Percentiles rank a stretch among this genome's conserved stretches.
Conservation (phyloP, 495 filamentous ascomycete genomes). For the Mytilinidion resinicola region DNA sequence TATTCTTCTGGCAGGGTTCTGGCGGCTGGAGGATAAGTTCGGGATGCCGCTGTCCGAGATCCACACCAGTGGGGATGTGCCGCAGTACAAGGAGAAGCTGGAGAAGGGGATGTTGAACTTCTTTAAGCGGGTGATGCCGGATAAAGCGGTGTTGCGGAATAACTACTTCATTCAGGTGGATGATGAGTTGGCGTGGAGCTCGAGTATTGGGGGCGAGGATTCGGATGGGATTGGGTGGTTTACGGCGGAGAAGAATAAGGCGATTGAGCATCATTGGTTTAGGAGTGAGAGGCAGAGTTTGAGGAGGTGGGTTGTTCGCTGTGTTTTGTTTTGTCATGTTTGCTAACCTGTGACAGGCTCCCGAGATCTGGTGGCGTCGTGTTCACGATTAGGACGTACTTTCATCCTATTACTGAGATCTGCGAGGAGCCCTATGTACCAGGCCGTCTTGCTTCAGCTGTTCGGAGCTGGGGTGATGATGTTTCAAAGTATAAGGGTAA, state of each 20-base stretch:
- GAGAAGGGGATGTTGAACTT: conserved; percentile 53
- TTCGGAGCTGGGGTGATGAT: conserved; percentile 79
- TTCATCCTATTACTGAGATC: conserved; percentile 38
- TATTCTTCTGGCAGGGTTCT: conserved; percentile 79
- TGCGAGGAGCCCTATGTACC: conserved; percentile 37
- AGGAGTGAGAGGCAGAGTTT: conserved; percentile 74
- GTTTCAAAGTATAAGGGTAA: conserved; percentile 78
- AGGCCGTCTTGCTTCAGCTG: conserved; percentile 35
- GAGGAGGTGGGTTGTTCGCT: conserved; percentile 42
- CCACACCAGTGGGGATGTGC: conserved; percentile 76
- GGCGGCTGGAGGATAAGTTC: conserved; percentile 78
- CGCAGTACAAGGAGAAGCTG: conserved; percentile 67
- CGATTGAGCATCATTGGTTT: conserved; percentile 71
- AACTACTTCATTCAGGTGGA: conserved; percentile 43
- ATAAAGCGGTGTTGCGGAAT: conserved; percentile 36
- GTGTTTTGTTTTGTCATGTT: background rate
- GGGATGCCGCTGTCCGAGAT: conserved; percentile 80
- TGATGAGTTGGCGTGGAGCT: conserved; percentile 46
- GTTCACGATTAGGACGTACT: conserved; percentile 41
- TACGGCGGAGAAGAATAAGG: conserved; percentile 69
- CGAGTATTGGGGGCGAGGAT: conserved; percentile 72
- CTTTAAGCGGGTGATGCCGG: conserved; percentile 35
- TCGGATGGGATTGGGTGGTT: conserved; percentile 58
- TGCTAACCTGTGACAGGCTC: conserved; percentile 34
- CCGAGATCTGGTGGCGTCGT: conserved; percentile 67